These are phyloP conservation scores for Citrus medica DNA, from an alignment of 345 rosid species.

Conservation along the genomic window DNA sequence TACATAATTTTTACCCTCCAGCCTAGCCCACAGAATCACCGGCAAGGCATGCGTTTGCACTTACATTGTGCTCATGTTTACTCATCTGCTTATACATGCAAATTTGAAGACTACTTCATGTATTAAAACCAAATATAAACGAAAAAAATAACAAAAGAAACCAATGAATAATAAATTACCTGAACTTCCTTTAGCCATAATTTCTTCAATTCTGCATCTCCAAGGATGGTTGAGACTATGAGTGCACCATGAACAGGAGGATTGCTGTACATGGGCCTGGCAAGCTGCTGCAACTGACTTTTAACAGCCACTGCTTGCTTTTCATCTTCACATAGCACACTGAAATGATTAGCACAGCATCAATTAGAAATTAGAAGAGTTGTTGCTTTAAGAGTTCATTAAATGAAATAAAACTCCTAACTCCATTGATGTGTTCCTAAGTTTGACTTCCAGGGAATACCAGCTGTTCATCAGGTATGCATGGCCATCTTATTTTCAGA, in stretches of 20 bases:
- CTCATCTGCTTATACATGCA: neutral
- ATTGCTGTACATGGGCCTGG: constrained; percentile 98
- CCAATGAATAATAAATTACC: constrained; percentile 35
- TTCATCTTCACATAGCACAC: constrained; percentile 81
- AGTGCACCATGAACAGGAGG: constrained; percentile 94
- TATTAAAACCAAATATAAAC: neutral
- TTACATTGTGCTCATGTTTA: neutral
- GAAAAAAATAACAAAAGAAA: neutral
- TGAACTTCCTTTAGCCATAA: constrained; percentile 92
- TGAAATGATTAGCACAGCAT: constrained; percentile 28
- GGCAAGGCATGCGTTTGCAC: neutral
- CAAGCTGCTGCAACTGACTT: constrained; percentile 96
- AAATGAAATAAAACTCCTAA: neutral
- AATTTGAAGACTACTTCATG: neutral
- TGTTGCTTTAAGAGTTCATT: neutral
- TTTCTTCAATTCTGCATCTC: constrained; percentile 70
- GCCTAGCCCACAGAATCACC: neutral
- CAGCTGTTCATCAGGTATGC: neutral
- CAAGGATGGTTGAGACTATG: constrained; percentile 74
- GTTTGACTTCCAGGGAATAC: neutral
- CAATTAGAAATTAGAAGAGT: neutral
- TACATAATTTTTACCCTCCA: neutral
- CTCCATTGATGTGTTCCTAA: neutral
- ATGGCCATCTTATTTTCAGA: neutral
- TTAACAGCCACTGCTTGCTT: constrained; percentile 80